These are phyloP conservation scores for Exophiala xenobiotica DNA, from an alignment of 2,329 filamentous ascomycete genomes.

Conservation along the genomic window DNA sequence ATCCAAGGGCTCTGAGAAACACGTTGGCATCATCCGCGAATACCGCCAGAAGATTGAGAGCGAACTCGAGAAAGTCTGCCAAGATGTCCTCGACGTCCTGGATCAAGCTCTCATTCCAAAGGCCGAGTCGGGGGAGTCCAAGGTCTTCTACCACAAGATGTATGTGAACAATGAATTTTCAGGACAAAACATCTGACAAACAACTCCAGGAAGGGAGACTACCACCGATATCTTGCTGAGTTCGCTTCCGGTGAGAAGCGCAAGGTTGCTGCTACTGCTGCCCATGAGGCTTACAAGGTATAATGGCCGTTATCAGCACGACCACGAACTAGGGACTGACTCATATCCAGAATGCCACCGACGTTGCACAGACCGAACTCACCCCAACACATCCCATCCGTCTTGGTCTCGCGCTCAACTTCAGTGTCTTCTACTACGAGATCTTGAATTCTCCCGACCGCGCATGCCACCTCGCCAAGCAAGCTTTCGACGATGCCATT, in stretches of 20 bases:
- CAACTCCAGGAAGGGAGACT: slow-evolving; percentile 86
- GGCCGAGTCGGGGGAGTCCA: slow-evolving; percentile 92
- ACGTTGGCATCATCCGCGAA: slow-evolving; percentile 91
- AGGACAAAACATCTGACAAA: slow-evolving; percentile 8
- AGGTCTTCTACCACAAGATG: slow-evolving; percentile 99
- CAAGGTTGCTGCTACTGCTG: slow-evolving; percentile 90
- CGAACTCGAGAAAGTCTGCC: slow-evolving; percentile 95
- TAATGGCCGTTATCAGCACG: slow-evolving; percentile 31
- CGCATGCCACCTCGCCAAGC: slow-evolving; percentile 96
- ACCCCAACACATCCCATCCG: slow-evolving; percentile 91
- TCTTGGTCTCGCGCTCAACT: slow-evolving; percentile 88
- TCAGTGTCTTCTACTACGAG: slow-evolving; percentile 99
- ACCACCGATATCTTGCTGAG: slow-evolving; percentile 98
- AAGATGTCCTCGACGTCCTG: slow-evolving; percentile 93
- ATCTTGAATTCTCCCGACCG: slow-evolving; percentile 98
- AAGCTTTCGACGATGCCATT: slow-evolving; percentile 95
- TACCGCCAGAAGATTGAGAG: slow-evolving; percentile 98
- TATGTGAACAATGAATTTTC: too few species aligned
- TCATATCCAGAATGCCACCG: slow-evolving; percentile 72
- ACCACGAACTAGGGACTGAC: slow-evolving; percentile 3
- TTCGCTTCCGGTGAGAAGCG: slow-evolving; percentile 93
- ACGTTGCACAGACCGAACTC: slow-evolving; percentile 85
- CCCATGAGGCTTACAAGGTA: slow-evolving; percentile 95
- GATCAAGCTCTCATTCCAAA: slow-evolving; percentile 92
- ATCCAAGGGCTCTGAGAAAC: slow-evolving; percentile 92